A percentile compares a stretch with the other conserved stretches of the same genome.
Conservation (phyloP, 2,329 filamentous ascomycete species). For the Leptographium radiaticola region DNA sequence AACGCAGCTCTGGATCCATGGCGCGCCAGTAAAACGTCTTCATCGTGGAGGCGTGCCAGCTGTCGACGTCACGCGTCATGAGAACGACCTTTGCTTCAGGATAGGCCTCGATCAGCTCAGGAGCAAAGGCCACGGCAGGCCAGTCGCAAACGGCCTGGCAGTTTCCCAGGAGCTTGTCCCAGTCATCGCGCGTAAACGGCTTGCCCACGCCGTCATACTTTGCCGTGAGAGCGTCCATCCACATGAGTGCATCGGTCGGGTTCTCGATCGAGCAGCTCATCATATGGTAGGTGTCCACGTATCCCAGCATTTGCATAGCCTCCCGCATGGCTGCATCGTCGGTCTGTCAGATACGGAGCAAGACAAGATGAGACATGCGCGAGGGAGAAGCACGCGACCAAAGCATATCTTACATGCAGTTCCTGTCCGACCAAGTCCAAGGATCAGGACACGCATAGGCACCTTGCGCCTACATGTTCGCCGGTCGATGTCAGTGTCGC, state of each 20-base stretch:
- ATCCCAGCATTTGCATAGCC: conserved; percentile 53
- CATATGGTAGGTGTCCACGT: conserved; percentile 61
- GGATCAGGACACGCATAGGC: conserved; percentile 59
- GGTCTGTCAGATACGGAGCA: background rate
- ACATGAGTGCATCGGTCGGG: conserved; percentile 53
- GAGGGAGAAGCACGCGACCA: background rate
- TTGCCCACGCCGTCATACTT: conserved; percentile 40
- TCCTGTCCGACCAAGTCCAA: conserved; percentile 58
- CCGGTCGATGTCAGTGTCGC: conserved; percentile 55
- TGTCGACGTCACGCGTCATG: conserved; percentile 24
- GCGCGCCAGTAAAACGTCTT: conserved; percentile 8
- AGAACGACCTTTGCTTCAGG: conserved; percentile 35
- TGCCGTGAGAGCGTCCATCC: conserved; percentile 52
- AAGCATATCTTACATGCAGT: conserved; percentile 47
- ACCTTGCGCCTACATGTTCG: conserved; percentile 51
- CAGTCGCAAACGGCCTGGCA: conserved; percentile 11
- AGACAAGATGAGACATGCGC: background rate
- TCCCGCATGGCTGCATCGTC: conserved; percentile 41
- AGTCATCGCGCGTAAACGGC: conserved; percentile 51
- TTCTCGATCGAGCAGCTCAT: conserved; percentile 58
- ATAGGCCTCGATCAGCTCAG: conserved; percentile 32
- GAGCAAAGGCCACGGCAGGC: conserved; percentile 19
- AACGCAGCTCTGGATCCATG: conserved; percentile 4
- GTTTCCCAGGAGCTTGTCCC: conserved; percentile 20
- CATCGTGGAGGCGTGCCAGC: conserved; percentile 23